phyloP scores from a whole-genome alignment of 2,329 filamentous ascomycete species.

The Hymenoscyphus fructigenus region DNA sequence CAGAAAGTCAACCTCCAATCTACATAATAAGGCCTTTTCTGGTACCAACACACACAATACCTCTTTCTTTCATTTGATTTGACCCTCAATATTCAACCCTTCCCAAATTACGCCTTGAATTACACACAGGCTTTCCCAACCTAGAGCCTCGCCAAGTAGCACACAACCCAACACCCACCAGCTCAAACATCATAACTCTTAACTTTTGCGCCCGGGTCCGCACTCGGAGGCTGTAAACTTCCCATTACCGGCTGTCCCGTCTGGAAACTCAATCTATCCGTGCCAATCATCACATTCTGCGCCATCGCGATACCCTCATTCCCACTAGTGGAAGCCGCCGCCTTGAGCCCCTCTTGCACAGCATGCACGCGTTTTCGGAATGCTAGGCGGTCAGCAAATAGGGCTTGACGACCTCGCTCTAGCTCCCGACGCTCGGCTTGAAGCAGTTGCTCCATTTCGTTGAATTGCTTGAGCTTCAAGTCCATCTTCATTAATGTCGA shows the following conservation, averaged over 20 bases:
- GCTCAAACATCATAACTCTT: slow-evolving; percentile 44
- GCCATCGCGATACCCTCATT: slow-evolving; percentile 38
- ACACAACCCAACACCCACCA: not conserved
- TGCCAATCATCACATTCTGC: slow-evolving; percentile 34
- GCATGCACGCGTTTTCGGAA: slow-evolving; percentile 87
- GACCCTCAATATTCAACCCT: not conserved
- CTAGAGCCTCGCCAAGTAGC: not conserved
- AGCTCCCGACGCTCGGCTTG: slow-evolving; percentile 91
- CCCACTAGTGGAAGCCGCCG: slow-evolving; percentile 41
- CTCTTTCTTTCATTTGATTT: too few relatives aligned
- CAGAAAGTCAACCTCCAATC: too few relatives aligned
- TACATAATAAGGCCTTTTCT: too few relatives aligned
- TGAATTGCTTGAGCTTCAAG: slow-evolving; percentile 92
- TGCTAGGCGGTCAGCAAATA: slow-evolving; percentile 87
- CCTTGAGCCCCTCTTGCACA: slow-evolving; percentile 72
- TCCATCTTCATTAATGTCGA: slow-evolving; percentile 94
- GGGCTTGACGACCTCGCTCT: slow-evolving; percentile 85
- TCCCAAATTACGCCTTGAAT: not conserved
- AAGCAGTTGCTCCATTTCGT: slow-evolving; percentile 90
- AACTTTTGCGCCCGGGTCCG: slow-evolving; percentile 47
- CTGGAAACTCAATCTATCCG: slow-evolving; percentile 54
- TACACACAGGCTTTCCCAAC: not conserved
- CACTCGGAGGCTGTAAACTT: slow-evolving; percentile 55
- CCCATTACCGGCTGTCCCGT: slow-evolving; percentile 37
- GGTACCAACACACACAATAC: not conserved